Evolutionary conservation across 345 rosid species (phyloP), one percentile per base, ranked within the genome.

Genomic region (Balakata baccata): DNA sequence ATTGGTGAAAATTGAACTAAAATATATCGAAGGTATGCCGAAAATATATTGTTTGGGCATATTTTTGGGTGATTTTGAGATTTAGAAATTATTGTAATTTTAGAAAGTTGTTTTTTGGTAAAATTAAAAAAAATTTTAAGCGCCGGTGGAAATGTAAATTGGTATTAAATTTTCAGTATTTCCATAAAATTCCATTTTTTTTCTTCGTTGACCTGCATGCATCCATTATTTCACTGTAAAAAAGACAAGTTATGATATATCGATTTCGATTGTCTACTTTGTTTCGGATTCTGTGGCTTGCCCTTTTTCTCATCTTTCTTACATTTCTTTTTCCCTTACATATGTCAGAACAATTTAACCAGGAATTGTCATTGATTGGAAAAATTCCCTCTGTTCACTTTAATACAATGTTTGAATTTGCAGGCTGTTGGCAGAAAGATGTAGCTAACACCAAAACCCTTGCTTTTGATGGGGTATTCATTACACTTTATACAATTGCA

Each of bases 281-380:
- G 47, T 68, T 64, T 39, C 54, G 23, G 50, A n/a, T 71, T 25
- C 18, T 29, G 20, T 69, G 59, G 29, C 52, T 11, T 29, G 34
- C 34, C 34, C 34, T 29, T 29, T 68, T 45, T 43, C 51, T 52
- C 51, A 52, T 68, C 49, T 6, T 51, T 51, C 43, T 72, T 52
- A 61, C 1, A 60, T 64, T 64, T 41, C 57, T 39, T 46, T 38
- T 52, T 68, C 73, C 63, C 77, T 43, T 53, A 5, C 80, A 94
- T 98, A 94, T 94, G 98, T 86, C 98, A 29, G 98, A 92, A 87
- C 97, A 92, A 78, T 92, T 94, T 83, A 94, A 94, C 80, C 98
- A 88, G 70, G 98, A 92, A 72, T 74, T 89, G 70, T 89, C 97
- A 75, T 70, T 90, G 78, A 87, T 89, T 52, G 98, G 98, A 70